These are phyloP conservation scores for Dioszegia hungarica DNA, from an alignment of 768 basidiomycete genomes.

Conservation along the genomic window DNA sequence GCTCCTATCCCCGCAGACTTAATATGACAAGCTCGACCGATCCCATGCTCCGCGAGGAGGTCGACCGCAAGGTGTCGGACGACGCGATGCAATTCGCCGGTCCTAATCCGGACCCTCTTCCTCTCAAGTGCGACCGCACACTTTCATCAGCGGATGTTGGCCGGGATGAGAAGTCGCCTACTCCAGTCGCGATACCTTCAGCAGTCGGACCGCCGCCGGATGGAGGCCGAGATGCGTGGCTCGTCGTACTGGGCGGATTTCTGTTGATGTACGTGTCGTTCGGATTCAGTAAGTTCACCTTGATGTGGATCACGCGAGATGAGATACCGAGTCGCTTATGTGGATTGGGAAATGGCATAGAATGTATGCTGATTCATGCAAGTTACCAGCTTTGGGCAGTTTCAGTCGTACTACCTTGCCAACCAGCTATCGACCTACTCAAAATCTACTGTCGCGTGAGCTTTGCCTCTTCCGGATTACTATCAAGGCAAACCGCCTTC, in stretches of 20 bases:
- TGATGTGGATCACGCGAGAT: no score
- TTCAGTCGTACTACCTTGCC: conserved; percentile 34
- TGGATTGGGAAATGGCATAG: no score
- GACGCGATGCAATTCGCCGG: conserved; percentile 1
- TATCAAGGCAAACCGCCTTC: background rate
- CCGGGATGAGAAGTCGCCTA: no score
- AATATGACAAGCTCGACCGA: no score
- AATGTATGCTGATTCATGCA: background rate
- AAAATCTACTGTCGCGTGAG: conserved; percentile 33
- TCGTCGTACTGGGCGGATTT: conserved; percentile 38
- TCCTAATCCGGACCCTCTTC: conserved; percentile 2
- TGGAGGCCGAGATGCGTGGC: conserved; percentile 43
- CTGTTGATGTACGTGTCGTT: conserved; percentile 38
- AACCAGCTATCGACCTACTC: conserved; percentile 28
- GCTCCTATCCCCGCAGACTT: no score
- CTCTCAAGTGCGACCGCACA: background rate
- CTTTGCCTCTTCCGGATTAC: no score
- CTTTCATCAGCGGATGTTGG: no score
- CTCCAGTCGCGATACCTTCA: no score
- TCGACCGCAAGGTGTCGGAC: no score
- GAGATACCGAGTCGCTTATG: no score
- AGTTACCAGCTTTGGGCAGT: conserved; percentile 43
- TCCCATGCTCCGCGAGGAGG: no score
- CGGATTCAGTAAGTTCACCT: conserved; percentile 38
- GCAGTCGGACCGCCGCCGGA: conserved; percentile 47